phyloP scores from a whole-genome alignment of 257 asterid genomes.

The Solanum medicagineum region DNA sequence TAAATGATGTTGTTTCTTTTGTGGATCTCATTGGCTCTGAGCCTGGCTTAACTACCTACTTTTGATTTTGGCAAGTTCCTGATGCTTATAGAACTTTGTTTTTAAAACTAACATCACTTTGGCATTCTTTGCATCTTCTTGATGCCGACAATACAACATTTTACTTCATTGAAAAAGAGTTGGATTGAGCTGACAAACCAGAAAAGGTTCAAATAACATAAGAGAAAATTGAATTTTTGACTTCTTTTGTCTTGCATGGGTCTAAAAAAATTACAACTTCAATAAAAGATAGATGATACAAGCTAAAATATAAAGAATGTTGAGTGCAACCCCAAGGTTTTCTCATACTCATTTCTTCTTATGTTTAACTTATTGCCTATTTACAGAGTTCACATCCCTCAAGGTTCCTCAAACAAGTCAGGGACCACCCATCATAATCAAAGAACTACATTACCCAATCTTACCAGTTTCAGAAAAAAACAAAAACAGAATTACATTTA shows the following conservation, averaged over 20 bases:
- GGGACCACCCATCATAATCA: background rate
- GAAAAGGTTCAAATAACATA: background rate
- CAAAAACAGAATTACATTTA: background rate
- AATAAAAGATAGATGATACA: background rate
- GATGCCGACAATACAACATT: background rate
- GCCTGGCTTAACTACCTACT: background rate
- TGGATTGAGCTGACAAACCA: background rate
- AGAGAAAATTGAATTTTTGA: background rate
- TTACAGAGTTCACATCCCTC: background rate
- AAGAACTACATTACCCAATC: background rate
- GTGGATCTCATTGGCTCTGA: background rate
- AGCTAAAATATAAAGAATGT: background rate
- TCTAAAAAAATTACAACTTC: background rate
- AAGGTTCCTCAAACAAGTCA: background rate
- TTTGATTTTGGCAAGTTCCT: background rate
- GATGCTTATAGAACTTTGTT: background rate
- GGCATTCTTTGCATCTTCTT: background rate
- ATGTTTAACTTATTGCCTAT: background rate
- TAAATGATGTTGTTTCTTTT: background rate
- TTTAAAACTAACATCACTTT: background rate
- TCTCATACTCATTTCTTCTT: background rate
- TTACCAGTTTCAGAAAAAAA: too few species aligned
- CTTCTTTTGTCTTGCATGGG: background rate
- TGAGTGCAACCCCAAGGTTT: background rate
- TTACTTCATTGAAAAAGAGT: background rate